Conservation (phyloP, 305 asterid species). For the Andrographis paniculata region DNA sequence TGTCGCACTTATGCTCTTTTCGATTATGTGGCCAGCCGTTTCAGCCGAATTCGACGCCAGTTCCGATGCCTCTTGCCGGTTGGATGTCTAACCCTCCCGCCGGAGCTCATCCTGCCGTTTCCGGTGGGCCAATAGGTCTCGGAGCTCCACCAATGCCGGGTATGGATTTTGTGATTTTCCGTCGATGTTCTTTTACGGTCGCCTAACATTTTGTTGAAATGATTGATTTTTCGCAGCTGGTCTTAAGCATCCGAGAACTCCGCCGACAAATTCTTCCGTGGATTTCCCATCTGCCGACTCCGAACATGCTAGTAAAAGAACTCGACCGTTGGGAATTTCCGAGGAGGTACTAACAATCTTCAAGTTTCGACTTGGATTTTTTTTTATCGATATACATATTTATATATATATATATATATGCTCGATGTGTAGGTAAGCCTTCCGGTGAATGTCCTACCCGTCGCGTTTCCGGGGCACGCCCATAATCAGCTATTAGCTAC, state of each 20-base stretch:
- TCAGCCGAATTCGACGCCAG: conserved; percentile 57
- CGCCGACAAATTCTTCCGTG: conserved; percentile 56
- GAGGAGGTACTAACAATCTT: no score
- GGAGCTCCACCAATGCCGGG: conserved; percentile 66
- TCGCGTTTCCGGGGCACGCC: conserved; percentile 62
- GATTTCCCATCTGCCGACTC: conserved; percentile 75
- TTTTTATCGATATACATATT: conserved; percentile 3
- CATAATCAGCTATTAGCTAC: conserved; percentile 50
- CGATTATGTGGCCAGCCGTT: conserved; percentile 68
- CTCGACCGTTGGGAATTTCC: conserved; percentile 63
- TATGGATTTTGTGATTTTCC: no score
- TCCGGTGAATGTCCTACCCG: conserved; percentile 73
- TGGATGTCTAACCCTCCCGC: conserved; percentile 89
- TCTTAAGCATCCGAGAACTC: conserved; percentile 83
- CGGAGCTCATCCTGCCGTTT: conserved; percentile 57
- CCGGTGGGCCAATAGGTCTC: conserved; percentile 70
- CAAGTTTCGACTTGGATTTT: no score
- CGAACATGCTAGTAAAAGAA: conserved; percentile 73
- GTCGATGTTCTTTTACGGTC: no score
- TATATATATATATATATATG: conserved; percentile 11
- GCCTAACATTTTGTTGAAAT: no score
- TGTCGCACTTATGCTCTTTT: no score
- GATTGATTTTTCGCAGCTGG: conserved; percentile 49
- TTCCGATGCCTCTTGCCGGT: conserved; percentile 74
- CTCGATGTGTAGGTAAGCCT: conserved; percentile 54